phyloP scores from a whole-genome alignment of 176 grass and related monocot species.

The Oryza coarctata region DNA sequence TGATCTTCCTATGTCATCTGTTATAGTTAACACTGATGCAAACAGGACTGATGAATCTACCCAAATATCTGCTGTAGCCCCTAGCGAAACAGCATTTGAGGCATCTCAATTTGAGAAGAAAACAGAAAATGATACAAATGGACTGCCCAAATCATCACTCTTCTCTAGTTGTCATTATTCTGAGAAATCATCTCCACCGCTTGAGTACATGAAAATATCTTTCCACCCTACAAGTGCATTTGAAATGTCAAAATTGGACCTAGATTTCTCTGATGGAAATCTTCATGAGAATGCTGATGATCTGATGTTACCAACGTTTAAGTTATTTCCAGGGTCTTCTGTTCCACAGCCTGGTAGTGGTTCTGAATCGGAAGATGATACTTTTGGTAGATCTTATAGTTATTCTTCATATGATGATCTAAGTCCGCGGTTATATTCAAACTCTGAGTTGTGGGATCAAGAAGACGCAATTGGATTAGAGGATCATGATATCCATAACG shows the following conservation, averaged over 20 bases:
- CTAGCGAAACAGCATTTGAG: slow-evolving; percentile 26
- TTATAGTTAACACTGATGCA: slow-evolving; percentile 40
- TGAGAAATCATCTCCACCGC: slow-evolving; percentile 85
- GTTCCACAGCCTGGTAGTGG: slow-evolving; percentile 51
- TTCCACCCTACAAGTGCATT: slow-evolving; percentile 74
- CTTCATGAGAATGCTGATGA: slow-evolving; percentile 60
- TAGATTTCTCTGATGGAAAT: slow-evolving; percentile 54
- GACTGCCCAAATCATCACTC: slow-evolving; percentile 43
- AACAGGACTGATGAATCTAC: slow-evolving; percentile 41
- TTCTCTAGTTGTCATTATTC: slow-evolving; percentile 51
- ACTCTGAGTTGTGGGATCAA: slow-evolving; percentile 94
- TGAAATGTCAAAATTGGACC: slow-evolving; percentile 64
- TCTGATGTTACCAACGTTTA: slow-evolving; percentile 73
- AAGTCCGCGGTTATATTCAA: slow-evolving; percentile 75
- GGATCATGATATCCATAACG: slow-evolving; percentile 35
- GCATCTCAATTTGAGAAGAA: slow-evolving; percentile 37
- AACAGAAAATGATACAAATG: slow-evolving; percentile 45
- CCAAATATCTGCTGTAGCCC: slow-evolving; percentile 21
- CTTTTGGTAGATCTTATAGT: slow-evolving; percentile 89
- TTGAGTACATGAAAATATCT: slow-evolving; percentile 96
- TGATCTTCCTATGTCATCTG: slow-evolving; percentile 44
- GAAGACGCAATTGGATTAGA: slow-evolving; percentile 52
- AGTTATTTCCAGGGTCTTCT: slow-evolving; percentile 58
- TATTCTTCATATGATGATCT: slow-evolving; percentile 90
- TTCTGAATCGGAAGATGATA: slow-evolving; percentile 95